A percentile compares a stretch with the other conserved stretches of the same genome.
Conservation (phyloP, 2,329 filamentous ascomycete genomes). For the Metarhizium sp. region DNA sequence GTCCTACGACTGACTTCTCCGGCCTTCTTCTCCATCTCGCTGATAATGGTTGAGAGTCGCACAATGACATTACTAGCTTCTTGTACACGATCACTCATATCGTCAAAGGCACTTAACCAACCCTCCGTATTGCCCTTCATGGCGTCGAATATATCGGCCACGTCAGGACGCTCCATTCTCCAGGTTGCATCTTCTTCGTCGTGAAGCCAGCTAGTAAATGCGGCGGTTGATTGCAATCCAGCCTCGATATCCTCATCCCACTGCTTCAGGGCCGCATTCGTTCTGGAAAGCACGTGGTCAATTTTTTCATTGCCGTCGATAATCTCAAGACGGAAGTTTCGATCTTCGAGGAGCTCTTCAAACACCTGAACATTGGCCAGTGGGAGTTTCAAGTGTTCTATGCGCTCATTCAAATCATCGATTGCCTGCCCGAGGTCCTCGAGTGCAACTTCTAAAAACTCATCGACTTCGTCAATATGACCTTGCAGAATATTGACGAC, state of each 20-base stretch:
- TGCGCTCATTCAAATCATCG: constrained; percentile 69
- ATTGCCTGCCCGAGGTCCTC: constrained; percentile 76
- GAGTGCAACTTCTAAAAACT: constrained; percentile 75
- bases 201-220: constrained; percentile 67
- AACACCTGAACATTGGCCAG: constrained; percentile 77
- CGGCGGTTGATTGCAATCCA: constrained; percentile 64
- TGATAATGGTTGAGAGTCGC: constrained; percentile 66
- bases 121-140: constrained; percentile 92
- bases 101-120: constrained; percentile 74
- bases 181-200: constrained; percentile 53
- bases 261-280: constrained; percentile 65
- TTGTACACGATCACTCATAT: constrained; percentile 63
- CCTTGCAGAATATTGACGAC: constrained; percentile 83
- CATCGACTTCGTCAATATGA: constrained; percentile 90
- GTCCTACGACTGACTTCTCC: constrained; percentile 73
- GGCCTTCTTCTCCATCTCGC: constrained; percentile 78
- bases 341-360: constrained; percentile 79
- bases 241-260: constrained; percentile 70
- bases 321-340: constrained; percentile 71
- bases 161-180: constrained; percentile 50
- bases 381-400: constrained; percentile 72
- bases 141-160: constrained; percentile 68
- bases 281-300: constrained; percentile 78
- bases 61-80: constrained; percentile 60
- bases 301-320: constrained; percentile 84